phyloP scores from a whole-genome alignment of 805 yeast species.

The Komagataella mondaviorum region DNA sequence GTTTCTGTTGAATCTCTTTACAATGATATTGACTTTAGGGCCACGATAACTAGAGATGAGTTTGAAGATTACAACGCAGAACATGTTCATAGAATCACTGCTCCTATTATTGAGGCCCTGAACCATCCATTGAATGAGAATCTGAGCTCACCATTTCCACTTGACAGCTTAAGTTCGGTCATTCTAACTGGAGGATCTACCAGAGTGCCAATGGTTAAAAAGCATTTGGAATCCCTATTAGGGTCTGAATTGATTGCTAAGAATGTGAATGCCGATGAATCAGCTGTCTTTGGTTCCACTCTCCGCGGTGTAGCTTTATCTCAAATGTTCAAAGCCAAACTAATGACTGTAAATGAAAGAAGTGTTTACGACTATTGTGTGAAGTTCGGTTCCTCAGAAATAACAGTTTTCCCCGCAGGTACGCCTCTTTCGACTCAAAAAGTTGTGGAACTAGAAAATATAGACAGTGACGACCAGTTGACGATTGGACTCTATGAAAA shows the following conservation, averaged over 20 bases:
- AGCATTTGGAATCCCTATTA: conserved; percentile 34
- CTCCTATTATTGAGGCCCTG: conserved; percentile 44
- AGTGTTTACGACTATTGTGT: conserved; percentile 34
- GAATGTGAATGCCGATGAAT: conserved; percentile 91
- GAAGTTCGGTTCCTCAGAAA: conserved; percentile 13
- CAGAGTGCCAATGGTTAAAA: conserved; percentile 79
- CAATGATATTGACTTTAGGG: conserved; percentile 62
- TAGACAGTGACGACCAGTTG: conserved; percentile 5
- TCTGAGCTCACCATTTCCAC: conserved; percentile 5
- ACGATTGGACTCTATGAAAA: conserved; percentile 22
- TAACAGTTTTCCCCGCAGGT: conserved; percentile 33
- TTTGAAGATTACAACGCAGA: conserved; percentile 48
- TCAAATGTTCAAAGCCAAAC: conserved; percentile 51
- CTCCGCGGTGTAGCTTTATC: conserved; percentile 66
- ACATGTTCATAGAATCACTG: conserved; percentile 27
- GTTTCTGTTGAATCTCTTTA: conserved; percentile 64
- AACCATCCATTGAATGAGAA: conserved; percentile 16
- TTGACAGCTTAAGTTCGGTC: conserved; percentile 31
- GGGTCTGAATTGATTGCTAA: conserved; percentile 57
- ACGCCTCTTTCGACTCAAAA: conserved; percentile 20
- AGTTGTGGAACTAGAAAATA: conserved; percentile 22
- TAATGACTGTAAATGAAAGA: conserved; percentile 45
- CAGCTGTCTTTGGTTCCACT: conserved; percentile 86
- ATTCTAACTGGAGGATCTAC: conserved; percentile 85
- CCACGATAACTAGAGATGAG: conserved; percentile 61